Conservation (phyloP, 2,329 filamentous ascomycete species). For the Diaporthe australafricana region DNA sequence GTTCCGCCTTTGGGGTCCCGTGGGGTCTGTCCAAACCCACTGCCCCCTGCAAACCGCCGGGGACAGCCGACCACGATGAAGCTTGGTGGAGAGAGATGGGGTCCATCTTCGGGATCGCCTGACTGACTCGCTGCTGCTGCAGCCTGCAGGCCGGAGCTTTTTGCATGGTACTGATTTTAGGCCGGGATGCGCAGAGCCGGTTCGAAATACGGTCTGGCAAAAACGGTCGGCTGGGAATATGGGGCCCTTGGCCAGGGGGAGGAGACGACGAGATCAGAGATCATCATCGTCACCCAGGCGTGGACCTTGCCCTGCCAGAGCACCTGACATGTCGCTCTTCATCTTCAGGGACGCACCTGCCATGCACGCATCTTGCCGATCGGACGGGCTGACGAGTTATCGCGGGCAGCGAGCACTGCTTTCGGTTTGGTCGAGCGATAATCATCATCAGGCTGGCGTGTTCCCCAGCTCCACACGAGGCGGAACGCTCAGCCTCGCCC, state of each 20-base stretch:
- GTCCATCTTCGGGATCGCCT: constrained; percentile 28
- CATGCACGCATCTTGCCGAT: neutral
- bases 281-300: constrained; percentile 1
- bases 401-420: neutral
- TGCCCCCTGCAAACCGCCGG: constrained; percentile 31
- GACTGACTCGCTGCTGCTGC: constrained; percentile 24
- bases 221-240: neutral
- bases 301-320: neutral
- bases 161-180: constrained; percentile 21
- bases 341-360: neutral
- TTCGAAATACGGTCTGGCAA: neutral
- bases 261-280: neutral
- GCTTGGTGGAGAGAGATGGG: constrained; percentile 14
- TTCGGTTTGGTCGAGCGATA: neutral
- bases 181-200: constrained; percentile 2
- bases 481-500: constrained; percentile 9
- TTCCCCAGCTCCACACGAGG: constrained; percentile 6
- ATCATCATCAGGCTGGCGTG: constrained; percentile 1
- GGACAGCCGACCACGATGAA: constrained; percentile 28
- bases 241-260: neutral
- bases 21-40: constrained; percentile 6
- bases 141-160: neutral
- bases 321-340: constrained; percentile 24
- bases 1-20: neutral
- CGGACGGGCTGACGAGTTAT: constrained; percentile 3